phyloP scores from a whole-genome alignment of 2,329 filamentous ascomycete species.

The Aspergillus chevalieri region DNA sequence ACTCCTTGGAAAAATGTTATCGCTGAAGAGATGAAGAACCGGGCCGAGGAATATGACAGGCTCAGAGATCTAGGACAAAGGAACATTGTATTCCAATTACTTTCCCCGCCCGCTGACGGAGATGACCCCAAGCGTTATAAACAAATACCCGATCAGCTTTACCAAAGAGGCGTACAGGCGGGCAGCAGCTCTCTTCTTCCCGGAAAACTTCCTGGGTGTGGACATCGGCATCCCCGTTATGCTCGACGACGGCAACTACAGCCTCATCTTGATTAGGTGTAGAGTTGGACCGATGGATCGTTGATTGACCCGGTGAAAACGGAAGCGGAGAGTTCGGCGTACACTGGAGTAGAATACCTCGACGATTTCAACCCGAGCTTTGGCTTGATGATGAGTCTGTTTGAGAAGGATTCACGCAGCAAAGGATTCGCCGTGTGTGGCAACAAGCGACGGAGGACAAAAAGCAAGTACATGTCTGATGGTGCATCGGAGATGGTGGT shows the following conservation, averaged over 20 bases:
- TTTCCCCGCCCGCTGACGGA: too few relatives aligned
- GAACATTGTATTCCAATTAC: too few relatives aligned
- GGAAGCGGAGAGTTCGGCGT: background rate
- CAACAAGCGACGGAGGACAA: too few relatives aligned
- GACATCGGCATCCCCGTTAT: background rate
- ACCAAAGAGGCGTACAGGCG: too few relatives aligned
- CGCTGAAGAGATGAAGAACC: too few relatives aligned
- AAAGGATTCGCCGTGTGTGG: background rate
- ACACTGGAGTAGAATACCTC: background rate
- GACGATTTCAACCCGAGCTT: background rate
- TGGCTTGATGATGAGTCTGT: background rate
- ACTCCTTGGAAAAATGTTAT: too few relatives aligned
- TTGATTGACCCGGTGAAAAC: background rate
- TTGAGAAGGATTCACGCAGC: background rate
- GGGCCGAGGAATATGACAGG: too few relatives aligned
- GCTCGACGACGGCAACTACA: background rate
- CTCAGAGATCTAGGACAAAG: too few relatives aligned
- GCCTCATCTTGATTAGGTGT: background rate
- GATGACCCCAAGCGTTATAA: too few relatives aligned
- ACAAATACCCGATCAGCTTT: too few relatives aligned
- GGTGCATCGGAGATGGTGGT: background rate
- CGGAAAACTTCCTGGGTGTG: background rate
- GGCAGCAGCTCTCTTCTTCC: too few relatives aligned
- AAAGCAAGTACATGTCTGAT: too few relatives aligned
- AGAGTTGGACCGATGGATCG: background rate